Base-by-base conservation (phyloP, 2,329 filamentous ascomycete genomes). In the Trichoderma aggressivum region DNA sequence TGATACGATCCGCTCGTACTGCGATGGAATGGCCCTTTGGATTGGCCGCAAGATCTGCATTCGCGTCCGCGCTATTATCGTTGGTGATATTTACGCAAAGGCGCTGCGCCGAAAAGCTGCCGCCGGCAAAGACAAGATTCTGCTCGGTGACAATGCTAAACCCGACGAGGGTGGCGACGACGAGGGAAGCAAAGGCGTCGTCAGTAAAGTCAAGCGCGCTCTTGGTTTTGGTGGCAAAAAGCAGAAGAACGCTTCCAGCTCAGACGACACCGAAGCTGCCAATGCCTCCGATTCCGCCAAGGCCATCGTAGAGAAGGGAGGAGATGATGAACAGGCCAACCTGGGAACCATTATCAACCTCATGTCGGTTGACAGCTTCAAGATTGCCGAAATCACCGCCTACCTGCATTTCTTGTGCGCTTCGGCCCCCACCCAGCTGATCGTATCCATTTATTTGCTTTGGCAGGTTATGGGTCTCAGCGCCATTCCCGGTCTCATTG, bases 331-430 rank as follows among this genome's bases (percentile, higher is more conserved):
- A 71, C 94, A 97, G 82, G 95, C 94, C 50, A 98, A 96, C 73
- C 87, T 97, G 64, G 96, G 97, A 73, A 97, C 96, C n/a, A 98
- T 99, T 77, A 99, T 99, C 84, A 99, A 98, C 81, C 86, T 99
- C 75, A 99, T 99, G 96, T 97, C 96, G 12, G 97, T 99, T 53
- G 97, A 99, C 84, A 98, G 95, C 61, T 98, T 98, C 89, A 99
- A 99, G 83, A 94, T 99, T 70, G 92, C 93, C 73, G 96, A 99
- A 79, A 91, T 97, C 72, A 96, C 94, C 47, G 92, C 95, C 0
- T 99, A 99, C 79, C 85, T 99, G 36, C 96, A 99, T 81, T 99
- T 97, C 81, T 85, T 99, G n/a, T 92, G 95, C 85, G 95, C 94
- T 0, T 91, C 92, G 73, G 94, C 95, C 1, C 96, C 96, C 0